Evolutionary conservation across 1,139 yeast genomes (phyloP), one percentile per base, ranked within the genome.

Genomic region (Zygosaccharomyces sapae): DNA sequence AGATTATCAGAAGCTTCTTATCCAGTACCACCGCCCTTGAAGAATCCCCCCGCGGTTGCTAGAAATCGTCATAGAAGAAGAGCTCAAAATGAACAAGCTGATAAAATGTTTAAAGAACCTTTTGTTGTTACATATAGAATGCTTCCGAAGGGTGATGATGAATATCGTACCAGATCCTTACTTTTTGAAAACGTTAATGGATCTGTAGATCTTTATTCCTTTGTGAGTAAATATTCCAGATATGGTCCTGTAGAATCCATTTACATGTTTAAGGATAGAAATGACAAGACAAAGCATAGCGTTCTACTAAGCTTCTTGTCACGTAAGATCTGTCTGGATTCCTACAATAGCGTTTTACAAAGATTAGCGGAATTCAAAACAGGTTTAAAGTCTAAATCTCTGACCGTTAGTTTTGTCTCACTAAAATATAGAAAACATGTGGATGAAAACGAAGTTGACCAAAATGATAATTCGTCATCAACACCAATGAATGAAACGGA

Each of bases 401-500:
- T 80, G 43, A 65, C 69, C 41, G 73, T 88, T 34, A 83, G 84
- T 19, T 86, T 94, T 81, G 86, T 87, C 7, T 74, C 76, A 44
- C 74, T 84, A 44, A 71, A 80, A 30, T 77, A 84, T 8, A 41
- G 39, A 41, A 33, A 33, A 5, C 46, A 44, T 13, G 41, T 36
- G 13, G 29, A 24, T 5, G 48, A 41, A 9, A 33, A 37, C 16
- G 41, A 45, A 6, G 19, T 27, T 8, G 30, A 30, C 10, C 33
- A 20, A 10, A 43, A 39, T 25, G 19, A 38, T 9, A 20, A 20
- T n/a, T 29, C 27, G 27, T 42, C 43, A 25, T 16, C 16, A 16
- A 16, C 16, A 16, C 16, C 31, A 9, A 27, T 27, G n/a, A 27
- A 9, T 10, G 16, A 16, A 16, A 16, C 16, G 16, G 31, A 9